Conservation (phyloP, 1,139 yeast species). For the Candida tetrigidarum region DNA sequence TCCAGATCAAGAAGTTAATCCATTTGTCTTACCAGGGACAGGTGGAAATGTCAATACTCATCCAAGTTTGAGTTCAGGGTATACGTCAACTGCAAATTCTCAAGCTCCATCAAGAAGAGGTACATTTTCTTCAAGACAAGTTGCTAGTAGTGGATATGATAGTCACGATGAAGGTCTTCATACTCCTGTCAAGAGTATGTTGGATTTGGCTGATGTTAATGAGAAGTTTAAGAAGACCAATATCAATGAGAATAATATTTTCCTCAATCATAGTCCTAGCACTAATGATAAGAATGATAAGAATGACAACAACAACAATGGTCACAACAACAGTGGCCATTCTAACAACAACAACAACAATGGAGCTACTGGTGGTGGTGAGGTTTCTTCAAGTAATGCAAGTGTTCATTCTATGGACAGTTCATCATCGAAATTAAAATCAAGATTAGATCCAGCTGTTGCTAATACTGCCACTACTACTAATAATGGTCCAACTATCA, state of each 20-base stretch:
- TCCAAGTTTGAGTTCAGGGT: constrained; percentile 15
- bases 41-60: constrained; percentile 17
- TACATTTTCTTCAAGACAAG: constrained; percentile 23
- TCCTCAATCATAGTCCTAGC: not conserved
- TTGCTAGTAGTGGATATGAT: constrained; percentile 8
- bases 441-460: constrained; percentile 17
- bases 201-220: constrained; percentile 31
- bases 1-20: constrained; percentile 49
- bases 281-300: not conserved
- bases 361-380: not conserved
- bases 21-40: constrained; percentile 36
- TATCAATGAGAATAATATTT: not conserved
- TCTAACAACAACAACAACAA: not conserved
- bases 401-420: constrained; percentile 13
- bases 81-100: constrained; percentile 30
- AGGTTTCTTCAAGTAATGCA: constrained; percentile 9
- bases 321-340: not conserved
- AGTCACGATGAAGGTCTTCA: constrained; percentile 23
- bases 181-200: constrained; percentile 44
- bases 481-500: not conserved
- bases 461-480: constrained; percentile 3
- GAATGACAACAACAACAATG: not conserved
- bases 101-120: constrained; percentile 41
- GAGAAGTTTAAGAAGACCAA: constrained; percentile 7
- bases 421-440: constrained; percentile 12